Evolutionary conservation across 768 basidiomycete genomes (phyloP).

Genomic region (Hypholoma fasciculare): DNA sequence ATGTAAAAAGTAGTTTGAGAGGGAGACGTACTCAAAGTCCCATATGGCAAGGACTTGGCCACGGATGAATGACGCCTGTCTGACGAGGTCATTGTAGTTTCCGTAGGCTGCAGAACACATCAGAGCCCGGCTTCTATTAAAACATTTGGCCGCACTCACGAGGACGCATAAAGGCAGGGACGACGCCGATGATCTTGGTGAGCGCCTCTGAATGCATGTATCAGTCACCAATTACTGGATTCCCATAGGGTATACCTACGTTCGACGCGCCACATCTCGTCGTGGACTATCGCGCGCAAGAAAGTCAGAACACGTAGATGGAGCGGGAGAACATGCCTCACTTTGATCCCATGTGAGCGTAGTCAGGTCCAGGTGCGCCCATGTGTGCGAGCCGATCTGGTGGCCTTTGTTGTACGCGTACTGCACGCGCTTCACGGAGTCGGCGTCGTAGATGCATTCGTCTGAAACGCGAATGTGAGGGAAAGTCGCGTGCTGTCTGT

Average conservation of each 20-base stretch:
- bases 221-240: not conserved
- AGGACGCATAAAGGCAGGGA: constrained; percentile 49
- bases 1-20: not conserved
- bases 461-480: constrained; percentile 18
- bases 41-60: constrained; percentile 38
- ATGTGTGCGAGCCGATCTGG: constrained; percentile 46
- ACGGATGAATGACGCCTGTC: constrained; percentile 32
- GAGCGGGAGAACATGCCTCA: constrained; percentile 16
- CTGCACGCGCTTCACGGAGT: constrained; percentile 30
- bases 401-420: constrained; percentile 41
- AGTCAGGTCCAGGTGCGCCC: constrained; percentile 40
- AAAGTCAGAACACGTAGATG: not conserved
- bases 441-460: constrained; percentile 39
- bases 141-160: constrained; percentile 24
- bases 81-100: constrained; percentile 47
- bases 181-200: constrained; percentile 39
- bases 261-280: constrained; percentile 47
- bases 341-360: constrained; percentile 41
- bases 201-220: constrained; percentile 33
- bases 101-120: constrained; percentile 35
- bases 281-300: constrained; percentile 30
- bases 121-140: not conserved
- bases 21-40: constrained; percentile 35
- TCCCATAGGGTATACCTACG: constrained; percentile 24
- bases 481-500: not conserved